Conservation (phyloP, 2,329 filamentous ascomycete species). For the Pleoardoris graminearum region DNA sequence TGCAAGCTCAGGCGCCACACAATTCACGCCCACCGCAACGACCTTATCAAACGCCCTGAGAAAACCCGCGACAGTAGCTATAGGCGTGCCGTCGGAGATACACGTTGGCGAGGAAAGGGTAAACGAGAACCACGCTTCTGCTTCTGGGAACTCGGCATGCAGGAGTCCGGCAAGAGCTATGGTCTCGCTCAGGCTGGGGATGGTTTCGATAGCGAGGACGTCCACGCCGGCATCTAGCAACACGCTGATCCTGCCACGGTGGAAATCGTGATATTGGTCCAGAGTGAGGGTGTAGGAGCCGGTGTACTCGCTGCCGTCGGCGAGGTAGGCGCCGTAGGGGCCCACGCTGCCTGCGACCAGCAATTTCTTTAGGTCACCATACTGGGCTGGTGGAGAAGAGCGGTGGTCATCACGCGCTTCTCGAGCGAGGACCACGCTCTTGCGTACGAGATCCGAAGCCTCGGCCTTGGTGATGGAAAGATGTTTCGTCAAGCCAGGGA, state of each 20-base stretch:
- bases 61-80: conserved; percentile 37
- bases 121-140: conserved; percentile 49
- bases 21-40: conserved; percentile 53
- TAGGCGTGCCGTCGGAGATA: conserved; percentile 49
- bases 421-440: conserved; percentile 48
- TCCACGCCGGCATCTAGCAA: conserved; percentile 49
- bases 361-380: conserved; percentile 11
- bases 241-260: conserved; percentile 48
- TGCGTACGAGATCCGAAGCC: conserved; percentile 43
- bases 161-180: conserved; percentile 47
- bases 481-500: conserved; percentile 47
- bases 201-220: conserved; percentile 52
- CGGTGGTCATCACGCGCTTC: conserved; percentile 42
- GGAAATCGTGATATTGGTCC: conserved; percentile 47
- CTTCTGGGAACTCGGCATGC: conserved; percentile 40
- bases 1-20: conserved; percentile 44
- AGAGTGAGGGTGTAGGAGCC: conserved; percentile 46
- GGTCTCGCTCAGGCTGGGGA: conserved; percentile 48
- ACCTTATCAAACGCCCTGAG: conserved; percentile 39
- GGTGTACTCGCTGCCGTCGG: conserved; percentile 52
- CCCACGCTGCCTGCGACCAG: conserved; percentile 53
- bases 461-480: conserved; percentile 37
- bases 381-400: conserved; percentile 9
- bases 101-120: conserved; percentile 38
- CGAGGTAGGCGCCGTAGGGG: conserved; percentile 53